Base-by-base conservation (phyloP, 2,329 filamentous ascomycete genomes). In the Colletotrichum echinochloae region DNA sequence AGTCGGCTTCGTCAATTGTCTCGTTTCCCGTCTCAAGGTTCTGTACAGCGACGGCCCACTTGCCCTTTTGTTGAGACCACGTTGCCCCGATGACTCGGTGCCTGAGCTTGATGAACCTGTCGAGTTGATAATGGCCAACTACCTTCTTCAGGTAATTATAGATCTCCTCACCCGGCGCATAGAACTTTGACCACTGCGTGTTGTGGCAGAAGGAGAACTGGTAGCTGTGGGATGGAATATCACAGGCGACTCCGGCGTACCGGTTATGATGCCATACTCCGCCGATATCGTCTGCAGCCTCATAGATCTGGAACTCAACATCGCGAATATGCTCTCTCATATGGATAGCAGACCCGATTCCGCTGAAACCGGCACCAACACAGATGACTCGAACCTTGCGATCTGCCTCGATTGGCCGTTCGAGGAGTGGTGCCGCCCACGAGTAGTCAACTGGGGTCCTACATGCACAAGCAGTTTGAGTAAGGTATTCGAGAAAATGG, bases 211-310 rank as follows among this genome's bases (percentile, higher is more conserved):
- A 65, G 9, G 63, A 39, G n/a, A 30, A 75, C 37, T 75, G 72
- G 23, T 75, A 75, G 41, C 69, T 72, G 33, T 73, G 70, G 2
- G 71, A 72, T 0, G 75, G 74, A 28, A 76, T 76, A 33, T 77
- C 74, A 33, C 74, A 74, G 18, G 56, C 66, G 44, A 65, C 72
- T 8, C 75, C 74, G 1, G 73, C 74, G 37, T 77, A 76, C 12
- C 72, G 51, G 33, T 75, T 75, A 26, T 74, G 73, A 20, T 72
- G 63, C 75, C 74, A 76, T 3, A 72, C 72, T 14, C 77, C 77
- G 1, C 74, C 74, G 11, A 75, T 41, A 26, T 73, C 63, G 9
- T 65, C 30, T 46, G 76, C 76, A 73, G 76, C 75, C 28, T 78
- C 76, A 65, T 77, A 78, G 63, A 72, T 69, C n/a, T 73, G 71